Percentiles rank a stretch among this genome's conserved stretches.
Evolutionary conservation across 345 rosid genomes (phyloP).

Genomic region (Eucalyptus fibrosa): DNA sequence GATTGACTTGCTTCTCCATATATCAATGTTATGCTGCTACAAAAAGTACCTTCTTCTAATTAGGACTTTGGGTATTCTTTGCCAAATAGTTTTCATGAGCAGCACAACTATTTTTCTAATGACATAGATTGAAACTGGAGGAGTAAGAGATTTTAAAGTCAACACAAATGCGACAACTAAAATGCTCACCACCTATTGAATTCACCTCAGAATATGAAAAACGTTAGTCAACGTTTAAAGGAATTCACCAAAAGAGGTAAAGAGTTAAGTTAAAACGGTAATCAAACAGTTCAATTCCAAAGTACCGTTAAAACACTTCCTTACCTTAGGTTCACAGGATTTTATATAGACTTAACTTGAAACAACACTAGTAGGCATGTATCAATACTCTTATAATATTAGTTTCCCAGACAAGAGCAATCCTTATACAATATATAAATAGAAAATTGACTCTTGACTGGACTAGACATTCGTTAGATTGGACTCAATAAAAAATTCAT

Average conservation of each 20-base stretch:
- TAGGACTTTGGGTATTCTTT: neutral
- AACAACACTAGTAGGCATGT: too few relatives aligned
- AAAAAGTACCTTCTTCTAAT: neutral
- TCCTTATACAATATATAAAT: too few relatives aligned
- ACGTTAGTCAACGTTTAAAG: neutral
- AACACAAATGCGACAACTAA: neutral
- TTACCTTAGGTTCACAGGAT: too few relatives aligned
- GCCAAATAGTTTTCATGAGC: neutral
- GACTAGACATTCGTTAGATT: too few relatives aligned
- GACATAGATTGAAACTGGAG: neutral
- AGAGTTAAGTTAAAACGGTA: too few relatives aligned
- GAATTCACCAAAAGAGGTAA: neutral
- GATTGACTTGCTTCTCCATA: neutral
- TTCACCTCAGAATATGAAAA: neutral
- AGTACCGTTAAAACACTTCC: too few relatives aligned
- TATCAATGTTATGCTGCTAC: accelerated
- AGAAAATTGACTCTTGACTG: too few relatives aligned
- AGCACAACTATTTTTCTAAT: neutral
- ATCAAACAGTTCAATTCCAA: too few relatives aligned
- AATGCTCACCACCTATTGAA: neutral
- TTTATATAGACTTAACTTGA: too few relatives aligned
- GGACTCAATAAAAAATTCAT: too few relatives aligned
- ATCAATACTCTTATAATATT: too few relatives aligned
- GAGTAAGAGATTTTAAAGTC: neutral
- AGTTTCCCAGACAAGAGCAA: too few relatives aligned